Base-by-base conservation (phyloP, 495 filamentous ascomycete species). In the Rhypophila decipiens region DNA sequence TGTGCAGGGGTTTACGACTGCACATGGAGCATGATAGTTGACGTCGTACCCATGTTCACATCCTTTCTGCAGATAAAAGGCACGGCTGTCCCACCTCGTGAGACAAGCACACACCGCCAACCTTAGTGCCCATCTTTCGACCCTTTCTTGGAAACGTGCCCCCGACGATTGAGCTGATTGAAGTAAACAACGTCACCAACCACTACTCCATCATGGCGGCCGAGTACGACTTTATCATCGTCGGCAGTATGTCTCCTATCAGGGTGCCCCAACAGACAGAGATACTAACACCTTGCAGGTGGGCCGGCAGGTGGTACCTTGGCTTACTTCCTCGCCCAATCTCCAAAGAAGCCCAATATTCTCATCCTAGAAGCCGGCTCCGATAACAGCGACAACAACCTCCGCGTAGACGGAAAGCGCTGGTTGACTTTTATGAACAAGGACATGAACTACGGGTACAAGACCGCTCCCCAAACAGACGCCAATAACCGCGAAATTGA, bases 311-410 rank as follows among this genome's bases (percentile, higher is more conserved):
- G 80, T 3, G 75, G 70, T 39, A 49, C 69, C 0, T 46, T 79
- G 8, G 78, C 79, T 1, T 59, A 67, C 0, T 53, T 52, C 17
- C 69, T 84, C 4, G 72, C 76, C 0, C 58, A 63, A 24, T 70
- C 70, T 1, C 21, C 64, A 2, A 60, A 65, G 44, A 62, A 63
- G 20, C 78, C 79, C 0, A 50, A 39, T 3, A 73, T 84, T 2
- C 66, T 84, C 2, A 66, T 85, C 12, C 50, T 85, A 4, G 82
- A 84, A 53, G 80, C 79, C 0, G 80, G 79, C 3, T 62, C 66
- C 4, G 43, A 52, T 18, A 79, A 80, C 48, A 64, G 70, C 21
- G 75, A 80, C 44, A 46, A 50, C 2, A 51, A 59, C 17, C 61
- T 72, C 11, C 71, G 70, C 9, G 68, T 78, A 19, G 68, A 72